A percentile compares a stretch with the other conserved stretches of the same genome.
Evolutionary conservation across 1,284 basidiomycete species (phyloP).

Genomic region (Anthracocystis setariae): DNA sequence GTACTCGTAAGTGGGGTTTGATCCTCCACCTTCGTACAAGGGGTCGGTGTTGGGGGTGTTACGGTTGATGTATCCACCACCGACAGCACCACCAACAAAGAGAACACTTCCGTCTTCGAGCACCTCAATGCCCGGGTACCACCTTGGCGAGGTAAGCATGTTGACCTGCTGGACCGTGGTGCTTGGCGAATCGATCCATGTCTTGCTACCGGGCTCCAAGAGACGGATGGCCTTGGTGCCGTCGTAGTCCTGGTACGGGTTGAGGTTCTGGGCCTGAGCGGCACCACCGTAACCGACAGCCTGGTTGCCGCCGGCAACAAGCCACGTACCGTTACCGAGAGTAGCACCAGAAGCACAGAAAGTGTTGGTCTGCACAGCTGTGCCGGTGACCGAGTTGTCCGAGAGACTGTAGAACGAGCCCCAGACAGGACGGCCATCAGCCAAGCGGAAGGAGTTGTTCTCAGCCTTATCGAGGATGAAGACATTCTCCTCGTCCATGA

Average conservation of each 20-base stretch:
- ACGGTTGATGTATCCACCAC: conserved; percentile 67
- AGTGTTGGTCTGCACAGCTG: conserved; percentile 66
- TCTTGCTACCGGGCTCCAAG: conserved; percentile 54
- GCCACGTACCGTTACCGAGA: conserved; percentile 68
- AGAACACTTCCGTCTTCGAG: conserved; percentile 63
- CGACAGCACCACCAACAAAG: conserved; percentile 61
- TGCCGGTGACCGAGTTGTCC: conserved; percentile 55
- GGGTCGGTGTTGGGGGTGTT: conserved; percentile 63
- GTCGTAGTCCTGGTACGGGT: conserved; percentile 62
- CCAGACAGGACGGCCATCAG: conserved; percentile 60
- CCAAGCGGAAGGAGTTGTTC: conserved; percentile 59
- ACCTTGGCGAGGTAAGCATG: conserved; percentile 58
- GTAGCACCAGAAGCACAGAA: conserved; percentile 68
- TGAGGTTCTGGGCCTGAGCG: conserved; percentile 23
- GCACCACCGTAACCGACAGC: conserved; percentile 65
- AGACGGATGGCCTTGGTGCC: conserved; percentile 64
- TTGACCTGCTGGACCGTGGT: conserved; percentile 37
- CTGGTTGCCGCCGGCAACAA: conserved; percentile 68
- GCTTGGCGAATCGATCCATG: conserved; percentile 56
- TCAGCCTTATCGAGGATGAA: conserved; percentile 69
- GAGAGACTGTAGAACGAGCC: conserved; percentile 56
- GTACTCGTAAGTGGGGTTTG: conserved; percentile 65
- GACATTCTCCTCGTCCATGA: conserved; percentile 64
- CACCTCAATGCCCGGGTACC: conserved; percentile 67
- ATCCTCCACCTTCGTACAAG: conserved; percentile 37